These are phyloP conservation scores for Tuber magnatum DNA, from an alignment of 495 filamentous ascomycete species.

Conservation along the genomic window DNA sequence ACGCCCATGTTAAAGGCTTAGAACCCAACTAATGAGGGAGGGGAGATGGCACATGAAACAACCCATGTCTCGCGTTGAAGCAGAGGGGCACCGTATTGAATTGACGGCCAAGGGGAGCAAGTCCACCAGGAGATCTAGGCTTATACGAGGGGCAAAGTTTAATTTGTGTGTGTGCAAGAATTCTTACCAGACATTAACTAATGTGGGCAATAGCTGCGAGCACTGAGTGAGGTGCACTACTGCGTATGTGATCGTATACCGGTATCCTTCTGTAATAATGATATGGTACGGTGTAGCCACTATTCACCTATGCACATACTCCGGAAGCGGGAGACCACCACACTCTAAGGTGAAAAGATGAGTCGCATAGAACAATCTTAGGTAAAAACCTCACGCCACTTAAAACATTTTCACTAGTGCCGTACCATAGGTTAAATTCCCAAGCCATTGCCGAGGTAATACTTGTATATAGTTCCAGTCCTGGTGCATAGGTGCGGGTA, in stretches of 20 bases:
- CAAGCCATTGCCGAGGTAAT: too few species aligned
- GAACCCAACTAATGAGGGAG: neutral
- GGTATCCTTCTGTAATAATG: too few species aligned
- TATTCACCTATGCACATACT: too few species aligned
- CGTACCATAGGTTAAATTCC: too few species aligned
- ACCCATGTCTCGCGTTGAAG: constrained; percentile 44
- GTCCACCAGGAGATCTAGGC: neutral
- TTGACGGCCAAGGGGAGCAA: constrained; percentile 48
- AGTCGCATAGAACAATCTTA: too few species aligned
- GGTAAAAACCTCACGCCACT: too few species aligned
- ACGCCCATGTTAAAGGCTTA: neutral
- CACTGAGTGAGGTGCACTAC: neutral
- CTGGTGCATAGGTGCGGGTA: too few species aligned
- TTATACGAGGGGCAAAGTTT: neutral
- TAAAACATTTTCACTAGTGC: too few species aligned
- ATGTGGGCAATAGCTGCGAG: neutral
- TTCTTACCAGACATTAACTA: neutral
- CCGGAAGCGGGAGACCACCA: too few species aligned
- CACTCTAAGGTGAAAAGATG: too few species aligned
- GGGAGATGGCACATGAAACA: constrained; percentile 10
- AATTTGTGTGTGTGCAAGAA: neutral
- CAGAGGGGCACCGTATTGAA: constrained; percentile 44
- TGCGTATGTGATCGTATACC: neutral
- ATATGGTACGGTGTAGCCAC: too few species aligned
- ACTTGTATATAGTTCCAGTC: too few species aligned